A percentile compares a stretch with the other conserved stretches of the same genome.
These are phyloP conservation scores for Novakomyces olei DNA, from an alignment of 805 yeast genomes.

Conservation along the genomic window DNA sequence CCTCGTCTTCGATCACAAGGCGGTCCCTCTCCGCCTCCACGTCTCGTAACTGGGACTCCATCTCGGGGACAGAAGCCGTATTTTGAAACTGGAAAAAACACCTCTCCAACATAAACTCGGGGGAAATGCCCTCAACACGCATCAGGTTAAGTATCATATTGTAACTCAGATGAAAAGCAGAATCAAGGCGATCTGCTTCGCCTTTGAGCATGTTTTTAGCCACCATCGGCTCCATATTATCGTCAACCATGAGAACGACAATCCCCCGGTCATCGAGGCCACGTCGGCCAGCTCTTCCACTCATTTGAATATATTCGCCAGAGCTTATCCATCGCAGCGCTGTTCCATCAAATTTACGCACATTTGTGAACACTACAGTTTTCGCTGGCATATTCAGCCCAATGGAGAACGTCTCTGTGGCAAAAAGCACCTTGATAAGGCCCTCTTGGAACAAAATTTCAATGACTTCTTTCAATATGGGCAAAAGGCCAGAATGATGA, in stretches of 20 bases:
- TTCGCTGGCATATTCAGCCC: constrained; percentile 99
- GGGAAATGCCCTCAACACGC: constrained; percentile 96
- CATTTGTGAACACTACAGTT: constrained; percentile 93
- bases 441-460: constrained; percentile 97
- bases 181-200: constrained; percentile 89
- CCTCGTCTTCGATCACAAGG: constrained; percentile 51
- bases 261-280: constrained; percentile 98
- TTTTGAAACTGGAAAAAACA: constrained; percentile 93
- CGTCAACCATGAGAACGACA: constrained; percentile 98
- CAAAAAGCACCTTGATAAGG: constrained; percentile 75
- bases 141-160: constrained; percentile 88
- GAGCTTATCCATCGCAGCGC: constrained; percentile 98
- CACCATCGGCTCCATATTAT: constrained; percentile 97
- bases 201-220: constrained; percentile 99
- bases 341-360: constrained; percentile 94
- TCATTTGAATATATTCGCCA: constrained; percentile 98
- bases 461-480: constrained; percentile 81
- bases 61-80: constrained; percentile 66
- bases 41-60: constrained; percentile 44
- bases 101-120: constrained; percentile 86
- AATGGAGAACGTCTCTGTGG: constrained; percentile 94
- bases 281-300: constrained; percentile 99
- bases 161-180: constrained; percentile 93
- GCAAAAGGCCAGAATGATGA: constrained; percentile 90
- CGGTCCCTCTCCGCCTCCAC: constrained; percentile 27